Evolutionary conservation across 2,329 filamentous ascomycete species (phyloP).

Genomic region (Aspergillus clavatus): DNA sequence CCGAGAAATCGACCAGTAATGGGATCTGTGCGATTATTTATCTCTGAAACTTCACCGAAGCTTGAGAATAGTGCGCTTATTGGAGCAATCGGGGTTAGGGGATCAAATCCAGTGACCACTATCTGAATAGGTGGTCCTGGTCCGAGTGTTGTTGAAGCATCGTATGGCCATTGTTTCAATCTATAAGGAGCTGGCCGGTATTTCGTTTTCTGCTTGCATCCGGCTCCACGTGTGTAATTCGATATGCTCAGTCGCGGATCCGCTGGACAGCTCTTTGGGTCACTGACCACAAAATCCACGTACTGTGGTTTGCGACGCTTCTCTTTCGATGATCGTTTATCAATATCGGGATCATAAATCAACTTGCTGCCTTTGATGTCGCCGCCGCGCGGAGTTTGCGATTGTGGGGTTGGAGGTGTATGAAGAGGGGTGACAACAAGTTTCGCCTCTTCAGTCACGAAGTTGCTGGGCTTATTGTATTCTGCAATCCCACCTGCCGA

Average conservation of each 20-base stretch:
- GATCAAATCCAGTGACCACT: constrained; percentile 94
- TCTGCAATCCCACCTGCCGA: constrained; percentile 28
- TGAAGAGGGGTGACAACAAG: constrained; percentile 38
- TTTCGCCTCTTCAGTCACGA: constrained; percentile 25
- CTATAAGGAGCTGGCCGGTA: constrained; percentile 71
- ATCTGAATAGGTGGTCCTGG: constrained; percentile 86
- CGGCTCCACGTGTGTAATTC: constrained; percentile 58
- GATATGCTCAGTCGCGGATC: constrained; percentile 74
- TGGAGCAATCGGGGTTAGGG: constrained; percentile 65
- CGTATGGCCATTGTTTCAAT: constrained; percentile 74
- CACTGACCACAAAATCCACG: constrained; percentile 50
- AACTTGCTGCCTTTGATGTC: constrained; percentile 55
- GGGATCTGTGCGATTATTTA: constrained; percentile 92
- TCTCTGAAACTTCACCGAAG: constrained; percentile 69
- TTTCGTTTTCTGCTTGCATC: constrained; percentile 64
- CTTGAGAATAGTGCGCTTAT: constrained; percentile 39
- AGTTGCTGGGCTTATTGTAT: constrained; percentile 26
- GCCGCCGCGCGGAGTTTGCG: constrained; percentile 47
- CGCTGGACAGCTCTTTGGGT: constrained; percentile 58
- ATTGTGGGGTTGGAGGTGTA: constrained; percentile 44
- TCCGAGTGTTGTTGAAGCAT: constrained; percentile 76
- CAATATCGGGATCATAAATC: constrained; percentile 60
- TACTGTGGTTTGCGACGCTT: constrained; percentile 52
- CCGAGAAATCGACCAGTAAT: constrained; percentile 91
- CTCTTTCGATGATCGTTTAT: constrained; percentile 54